A percentile compares a stretch with the other conserved stretches of the same genome.
Evolutionary conservation across 78 protist species (phyloP).

Genomic region (Dictyostelium purpureum): DNA sequence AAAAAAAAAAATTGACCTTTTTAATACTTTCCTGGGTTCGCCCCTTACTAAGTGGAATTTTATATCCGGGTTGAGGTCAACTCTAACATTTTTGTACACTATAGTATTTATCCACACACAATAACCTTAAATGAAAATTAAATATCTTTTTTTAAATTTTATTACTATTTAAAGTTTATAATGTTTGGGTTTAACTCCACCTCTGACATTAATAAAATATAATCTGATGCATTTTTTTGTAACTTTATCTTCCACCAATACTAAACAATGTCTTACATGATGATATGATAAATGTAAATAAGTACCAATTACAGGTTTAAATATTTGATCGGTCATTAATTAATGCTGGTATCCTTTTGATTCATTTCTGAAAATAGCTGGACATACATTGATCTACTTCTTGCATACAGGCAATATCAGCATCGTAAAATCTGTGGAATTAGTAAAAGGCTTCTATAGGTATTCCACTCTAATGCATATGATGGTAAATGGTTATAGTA

Average conservation of each 20-base stretch:
- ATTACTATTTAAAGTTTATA: no score
- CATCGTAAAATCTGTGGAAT: slow-evolving; percentile 10
- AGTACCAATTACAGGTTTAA: not conserved
- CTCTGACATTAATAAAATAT: slow-evolving; percentile 49
- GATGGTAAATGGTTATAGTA: not conserved
- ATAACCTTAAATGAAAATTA: no score
- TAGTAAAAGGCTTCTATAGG: slow-evolving; percentile 3
- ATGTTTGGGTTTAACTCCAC: no score
- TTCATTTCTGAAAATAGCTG: slow-evolving; percentile 8
- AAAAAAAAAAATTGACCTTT: no score
- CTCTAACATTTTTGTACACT: no score
- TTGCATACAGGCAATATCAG: slow-evolving; percentile 43
- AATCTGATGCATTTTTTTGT: slow-evolving; percentile 20
- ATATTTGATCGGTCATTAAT: slow-evolving; percentile 17
- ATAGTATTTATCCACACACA: no score
- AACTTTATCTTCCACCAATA: slow-evolving; percentile 2
- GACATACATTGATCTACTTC: slow-evolving; percentile 22
- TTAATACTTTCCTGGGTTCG: no score
- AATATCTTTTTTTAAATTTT: no score
- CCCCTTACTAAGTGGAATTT: no score
- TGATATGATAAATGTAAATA: not conserved
- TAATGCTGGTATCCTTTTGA: not conserved
- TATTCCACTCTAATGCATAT: slow-evolving; percentile 6
- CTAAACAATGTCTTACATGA: not conserved
- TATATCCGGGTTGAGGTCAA: no score